Conservation (phyloP, 495 filamentous ascomycete genomes). For the Podospora australis region DNA sequence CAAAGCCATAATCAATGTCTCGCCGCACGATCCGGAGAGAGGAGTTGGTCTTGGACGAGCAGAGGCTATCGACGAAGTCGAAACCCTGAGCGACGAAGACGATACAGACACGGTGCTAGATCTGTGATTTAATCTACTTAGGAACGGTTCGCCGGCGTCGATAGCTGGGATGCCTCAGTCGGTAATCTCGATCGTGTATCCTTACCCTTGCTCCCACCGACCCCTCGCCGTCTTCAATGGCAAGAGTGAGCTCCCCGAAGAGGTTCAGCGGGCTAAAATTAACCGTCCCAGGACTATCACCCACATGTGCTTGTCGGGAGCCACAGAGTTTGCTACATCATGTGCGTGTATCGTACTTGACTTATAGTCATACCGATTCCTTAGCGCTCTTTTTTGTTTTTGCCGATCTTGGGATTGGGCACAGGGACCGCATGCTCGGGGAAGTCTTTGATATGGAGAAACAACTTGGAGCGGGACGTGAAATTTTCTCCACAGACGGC, state of each 20-base stretch:
- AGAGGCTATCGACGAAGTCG: conserved; percentile 82
- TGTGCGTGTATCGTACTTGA: background rate
- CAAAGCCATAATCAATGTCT: conserved; percentile 79
- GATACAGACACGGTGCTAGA: conserved; percentile 44
- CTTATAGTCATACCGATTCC: background rate
- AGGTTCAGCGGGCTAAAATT: too few relatives aligned
- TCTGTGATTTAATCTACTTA: conserved; percentile 16
- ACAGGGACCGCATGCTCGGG: conserved; percentile 22
- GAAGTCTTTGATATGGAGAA: conserved; percentile 62
- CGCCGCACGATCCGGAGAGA: conserved; percentile 55
- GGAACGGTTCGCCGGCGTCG: background rate
- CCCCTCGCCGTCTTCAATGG: too few relatives aligned
- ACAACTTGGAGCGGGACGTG: conserved; percentile 64
- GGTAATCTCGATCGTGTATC: too few relatives aligned
- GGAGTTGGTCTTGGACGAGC: conserved; percentile 52
- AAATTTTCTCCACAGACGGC: conserved; percentile 57
- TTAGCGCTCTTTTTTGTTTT: conserved; percentile 22
- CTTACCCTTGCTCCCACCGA: too few relatives aligned
- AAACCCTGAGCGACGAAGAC: conserved; percentile 64
- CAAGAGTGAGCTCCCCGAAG: too few relatives aligned
- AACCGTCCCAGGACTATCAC: too few relatives aligned
- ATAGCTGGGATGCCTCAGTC: too few relatives aligned
- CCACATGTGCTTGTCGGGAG: too few relatives aligned
- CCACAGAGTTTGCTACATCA: too few relatives aligned
- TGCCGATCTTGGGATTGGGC: conserved; percentile 11